Percentiles rank a stretch among this genome's conserved stretches.
Evolutionary conservation across 345 rosid genomes (phyloP).

Genomic region (Boechera retrofracta): DNA sequence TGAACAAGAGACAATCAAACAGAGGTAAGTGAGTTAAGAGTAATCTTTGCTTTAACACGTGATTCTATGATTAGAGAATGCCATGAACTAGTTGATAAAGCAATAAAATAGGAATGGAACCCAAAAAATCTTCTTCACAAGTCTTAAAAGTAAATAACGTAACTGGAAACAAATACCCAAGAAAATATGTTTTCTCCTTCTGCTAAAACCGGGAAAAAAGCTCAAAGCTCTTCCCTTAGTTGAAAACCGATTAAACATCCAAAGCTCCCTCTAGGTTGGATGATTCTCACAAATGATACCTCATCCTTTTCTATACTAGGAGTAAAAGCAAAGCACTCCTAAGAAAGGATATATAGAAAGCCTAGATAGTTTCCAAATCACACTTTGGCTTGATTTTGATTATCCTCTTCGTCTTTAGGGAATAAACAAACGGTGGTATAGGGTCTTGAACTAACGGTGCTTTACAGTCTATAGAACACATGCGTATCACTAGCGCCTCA

Average conservation of each 20-base stretch:
- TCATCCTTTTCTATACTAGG: constrained; percentile 7
- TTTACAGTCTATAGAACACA: background rate
- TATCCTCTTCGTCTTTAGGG: background rate
- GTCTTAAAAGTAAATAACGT: constrained; percentile 10
- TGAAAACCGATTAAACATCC: background rate
- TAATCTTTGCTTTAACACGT: constrained; percentile 17
- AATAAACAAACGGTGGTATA: constrained; percentile 2
- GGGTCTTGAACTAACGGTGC: constrained; percentile 11
- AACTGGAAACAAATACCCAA: constrained; percentile 9
- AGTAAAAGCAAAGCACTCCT: background rate
- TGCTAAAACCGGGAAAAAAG: background rate
- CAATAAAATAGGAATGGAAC: constrained; percentile 6
- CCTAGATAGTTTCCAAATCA: constrained; percentile 29
- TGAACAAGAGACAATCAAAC: constrained; percentile 76
- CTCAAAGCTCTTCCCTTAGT: background rate
- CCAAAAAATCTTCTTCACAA: background rate
- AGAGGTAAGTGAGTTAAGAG: constrained; percentile 69
- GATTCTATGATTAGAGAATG: constrained; percentile 33
- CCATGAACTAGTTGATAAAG: constrained; percentile 15
- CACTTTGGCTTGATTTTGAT: constrained; percentile 24
- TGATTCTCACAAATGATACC: background rate
- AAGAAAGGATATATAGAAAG: constrained; percentile 10
- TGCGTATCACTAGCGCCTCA: background rate
- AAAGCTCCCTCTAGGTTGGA: background rate
- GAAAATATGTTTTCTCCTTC: background rate